Evolutionary conservation across 352 stramenopile species (phyloP), one percentile per base, ranked within the genome.

Genomic region (Phytopythium vexans): DNA sequence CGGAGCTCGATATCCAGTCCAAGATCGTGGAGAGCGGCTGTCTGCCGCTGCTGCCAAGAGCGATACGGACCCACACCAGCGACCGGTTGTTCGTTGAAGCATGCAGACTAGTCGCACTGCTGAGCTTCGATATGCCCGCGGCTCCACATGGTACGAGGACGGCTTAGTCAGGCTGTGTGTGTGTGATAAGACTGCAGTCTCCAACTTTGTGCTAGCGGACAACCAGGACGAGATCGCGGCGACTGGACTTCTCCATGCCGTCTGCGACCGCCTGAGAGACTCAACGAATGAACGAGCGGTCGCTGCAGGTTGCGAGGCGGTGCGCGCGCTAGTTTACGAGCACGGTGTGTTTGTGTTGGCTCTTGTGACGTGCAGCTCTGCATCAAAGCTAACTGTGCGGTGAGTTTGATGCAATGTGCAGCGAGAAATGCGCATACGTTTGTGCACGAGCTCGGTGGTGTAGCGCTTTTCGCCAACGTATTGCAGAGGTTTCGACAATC

Each of bases 1-100:
- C 58, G 8, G 69, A 82, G 36, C 64, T 81, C 16, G 72, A 84
- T 52, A 77, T 88, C 27, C 79, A 89, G 42, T 72, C 66, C 7
- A 74, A 66, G 62, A 76, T 88, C 54, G 66, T 70, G 7, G 65
- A 79, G 11, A 63, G 65, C 14, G 70, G 70, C 0, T 69, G 68
- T 12, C 57, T 86, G 32, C 39, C 39, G 21, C 38, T 85, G 12
- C 58, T 86, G 38, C 16, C 33, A 1, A 56, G 55, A 15, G 76
- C 61, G 2, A 52, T 86, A 8, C 15, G 43, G 15, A 34, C 36
- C n/a, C 71, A 87, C 35, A 40, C 54, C 1, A 41, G 27, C 21
- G 50, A 67, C 9, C 6, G 16, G 8, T 45, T 87, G 37, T 78
- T 82, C 42, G 49, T 53, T 2, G 65, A 82, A 51, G 48, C 66